A percentile compares a stretch with the other conserved stretches of the same genome.
Evolutionary conservation across 2,329 filamentous ascomycete genomes (phyloP).

Genomic region (Microsporum audouinii): DNA sequence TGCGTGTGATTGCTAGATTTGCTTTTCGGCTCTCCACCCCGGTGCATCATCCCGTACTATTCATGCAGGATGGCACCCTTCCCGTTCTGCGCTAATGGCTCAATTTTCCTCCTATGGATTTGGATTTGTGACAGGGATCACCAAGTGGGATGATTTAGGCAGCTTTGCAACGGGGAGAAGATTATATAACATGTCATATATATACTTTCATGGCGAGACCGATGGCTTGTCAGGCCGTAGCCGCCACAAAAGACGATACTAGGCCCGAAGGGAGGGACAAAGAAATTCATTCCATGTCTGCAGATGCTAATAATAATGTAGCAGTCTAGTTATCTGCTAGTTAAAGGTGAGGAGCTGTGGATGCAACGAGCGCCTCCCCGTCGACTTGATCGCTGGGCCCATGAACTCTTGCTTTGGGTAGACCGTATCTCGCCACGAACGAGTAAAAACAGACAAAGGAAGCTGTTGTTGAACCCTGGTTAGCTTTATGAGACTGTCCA

Average conservation of each 20-base stretch:
- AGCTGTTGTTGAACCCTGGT: neutral
- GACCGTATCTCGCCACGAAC: neutral
- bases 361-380: neutral
- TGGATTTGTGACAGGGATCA: neutral
- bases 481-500: neutral
- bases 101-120: neutral
- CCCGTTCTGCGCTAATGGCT: neutral
- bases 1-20: neutral
- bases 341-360: neutral
- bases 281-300: neutral
- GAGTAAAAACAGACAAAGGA: neutral
- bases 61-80: neutral
- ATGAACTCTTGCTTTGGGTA: neutral
- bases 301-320: constrained; percentile 1
- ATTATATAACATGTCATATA: neutral
- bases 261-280: neutral
- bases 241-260: neutral
- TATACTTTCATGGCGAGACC: no score
- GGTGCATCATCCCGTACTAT: neutral
- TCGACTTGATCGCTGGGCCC: neutral
- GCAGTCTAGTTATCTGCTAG: neutral
- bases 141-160: neutral
- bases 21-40: neutral
- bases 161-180: neutral
- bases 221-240: neutral